Base-by-base conservation (phyloP, 2,329 filamentous ascomycete species). In the Neonectria coccinea region DNA sequence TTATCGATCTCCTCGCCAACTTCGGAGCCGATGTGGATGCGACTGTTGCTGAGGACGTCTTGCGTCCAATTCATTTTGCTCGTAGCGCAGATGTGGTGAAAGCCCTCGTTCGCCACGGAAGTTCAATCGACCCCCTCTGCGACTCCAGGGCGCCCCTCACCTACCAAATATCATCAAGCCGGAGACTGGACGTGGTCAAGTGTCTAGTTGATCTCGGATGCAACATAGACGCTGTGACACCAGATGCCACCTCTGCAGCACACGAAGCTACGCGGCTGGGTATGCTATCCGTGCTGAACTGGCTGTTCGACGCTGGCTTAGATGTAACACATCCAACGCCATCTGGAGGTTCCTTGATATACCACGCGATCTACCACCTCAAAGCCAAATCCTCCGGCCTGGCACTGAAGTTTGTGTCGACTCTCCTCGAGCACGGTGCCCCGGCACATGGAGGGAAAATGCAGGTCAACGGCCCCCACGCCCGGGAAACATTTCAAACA, bases 11-110 rank as follows among this genome's bases (percentile, higher is more conserved):
- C 2, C 56, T 64, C 9, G 44, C 59, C 29, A 33, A 51, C 8
- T 41, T 56, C 25, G 61, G 61, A 20, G 61, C 61, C 22, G 20
- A 56, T 29, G 42, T 56, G 9, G 61, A 59, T 4, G 27, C 31
- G 20, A 29, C 39, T 10, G 18, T 51, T 2, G 20, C 18, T 2
- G 36, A 27, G 18, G 39, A 44, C 7, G 36, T 39, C 36, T 22
- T 62, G 2, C 62, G 65, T 4, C 62, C 65, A 5, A 65, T 67
- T 7, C 62, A 62, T 20, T 45, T 59, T 27, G 62, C 65, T 2
- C 45, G 36, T 9, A 59, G 56, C 27, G 45, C 51, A 16, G 16
- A 31, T 11, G 51, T 50, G 16, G 41, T 67, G 42, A 18, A n/a
- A 18, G 18, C 62, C 5, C 62, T 67, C 9, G 36, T 59, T 41